A percentile compares a stretch with the other conserved stretches of the same genome.
These are phyloP conservation scores for Lathyrus tuberosus DNA, from an alignment of 306 rosid genomes.

Conservation along the genomic window DNA sequence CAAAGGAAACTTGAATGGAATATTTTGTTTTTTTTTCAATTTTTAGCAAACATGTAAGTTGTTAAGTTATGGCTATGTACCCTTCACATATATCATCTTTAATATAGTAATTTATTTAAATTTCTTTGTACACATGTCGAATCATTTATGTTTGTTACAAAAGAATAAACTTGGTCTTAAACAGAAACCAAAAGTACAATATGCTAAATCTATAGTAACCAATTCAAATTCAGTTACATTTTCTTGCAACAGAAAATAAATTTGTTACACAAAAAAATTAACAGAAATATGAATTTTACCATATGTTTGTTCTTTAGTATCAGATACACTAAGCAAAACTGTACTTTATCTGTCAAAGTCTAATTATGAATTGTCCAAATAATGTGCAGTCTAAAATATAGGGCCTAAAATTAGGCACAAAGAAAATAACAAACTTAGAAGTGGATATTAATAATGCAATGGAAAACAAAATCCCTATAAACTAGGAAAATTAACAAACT, in stretches of 20 bases:
- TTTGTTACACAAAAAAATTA: slow-evolving; percentile 4
- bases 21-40: no score
- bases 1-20: no score
- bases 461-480: slow-evolving; percentile 48
- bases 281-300: not conserved
- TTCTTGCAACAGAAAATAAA: slow-evolving; percentile 16
- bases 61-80: slow-evolving; percentile 17
- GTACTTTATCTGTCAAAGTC: slow-evolving; percentile 38
- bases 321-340: slow-evolving; percentile 37
- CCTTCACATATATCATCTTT: not conserved
- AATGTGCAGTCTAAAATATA: not conserved
- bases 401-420: slow-evolving; percentile 26
- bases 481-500: slow-evolving; percentile 38
- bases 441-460: not conserved
- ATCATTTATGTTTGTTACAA: not conserved
- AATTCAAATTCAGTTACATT: not conserved
- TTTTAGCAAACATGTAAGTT: no score
- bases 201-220: not conserved
- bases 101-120: not conserved
- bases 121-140: not conserved
- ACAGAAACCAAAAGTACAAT: slow-evolving; percentile 2
- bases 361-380: slow-evolving; percentile 35
- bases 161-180: not conserved
- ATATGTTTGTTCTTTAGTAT: slow-evolving; percentile 24
- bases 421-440: slow-evolving; percentile 19